These are phyloP conservation scores for Tremellales sp. DNA, from an alignment of 1,284 basidiomycete species.

Conservation along the genomic window DNA sequence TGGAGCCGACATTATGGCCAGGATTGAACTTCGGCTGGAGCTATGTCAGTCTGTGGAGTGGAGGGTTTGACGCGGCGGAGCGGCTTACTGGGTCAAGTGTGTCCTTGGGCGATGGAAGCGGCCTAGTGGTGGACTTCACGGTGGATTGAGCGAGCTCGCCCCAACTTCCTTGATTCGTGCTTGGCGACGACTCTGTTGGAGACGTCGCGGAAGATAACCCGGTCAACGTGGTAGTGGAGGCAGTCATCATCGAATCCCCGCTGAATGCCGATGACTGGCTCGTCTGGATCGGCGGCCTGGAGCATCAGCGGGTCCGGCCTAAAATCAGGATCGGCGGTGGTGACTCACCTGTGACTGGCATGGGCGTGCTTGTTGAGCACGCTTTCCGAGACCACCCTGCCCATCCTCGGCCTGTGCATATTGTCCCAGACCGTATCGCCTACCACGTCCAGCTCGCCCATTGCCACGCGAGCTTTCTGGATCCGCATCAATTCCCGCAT, in stretches of 20 bases:
- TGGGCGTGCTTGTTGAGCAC: not conserved
- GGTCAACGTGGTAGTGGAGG: not conserved
- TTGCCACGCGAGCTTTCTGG: conserved; percentile 16
- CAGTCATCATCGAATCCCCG: not conserved
- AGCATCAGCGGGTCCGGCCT: no score
- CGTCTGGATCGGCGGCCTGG: not conserved
- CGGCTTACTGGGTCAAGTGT: not conserved
- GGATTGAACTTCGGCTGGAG: not conserved
- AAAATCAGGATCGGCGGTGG: no score
- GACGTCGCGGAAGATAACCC: not conserved
- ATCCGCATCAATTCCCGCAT: conserved; percentile 12
- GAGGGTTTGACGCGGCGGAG: not conserved
- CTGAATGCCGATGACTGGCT: not conserved
- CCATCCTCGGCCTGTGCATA: not conserved
- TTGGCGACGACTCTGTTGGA: not conserved
- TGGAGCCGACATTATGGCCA: not conserved
- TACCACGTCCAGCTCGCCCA: conserved; percentile 19
- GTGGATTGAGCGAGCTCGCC: not conserved
- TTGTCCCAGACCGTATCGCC: conserved; percentile 8
- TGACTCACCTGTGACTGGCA: not conserved
- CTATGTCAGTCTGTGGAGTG: no score
- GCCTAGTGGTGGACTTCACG: not conserved
- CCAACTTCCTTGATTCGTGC: not conserved
- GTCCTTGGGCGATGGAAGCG: not conserved
- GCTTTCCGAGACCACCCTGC: not conserved